phyloP scores from a whole-genome alignment of 164 flowering plant genomes.

The Nymphaea thermarum region DNA sequence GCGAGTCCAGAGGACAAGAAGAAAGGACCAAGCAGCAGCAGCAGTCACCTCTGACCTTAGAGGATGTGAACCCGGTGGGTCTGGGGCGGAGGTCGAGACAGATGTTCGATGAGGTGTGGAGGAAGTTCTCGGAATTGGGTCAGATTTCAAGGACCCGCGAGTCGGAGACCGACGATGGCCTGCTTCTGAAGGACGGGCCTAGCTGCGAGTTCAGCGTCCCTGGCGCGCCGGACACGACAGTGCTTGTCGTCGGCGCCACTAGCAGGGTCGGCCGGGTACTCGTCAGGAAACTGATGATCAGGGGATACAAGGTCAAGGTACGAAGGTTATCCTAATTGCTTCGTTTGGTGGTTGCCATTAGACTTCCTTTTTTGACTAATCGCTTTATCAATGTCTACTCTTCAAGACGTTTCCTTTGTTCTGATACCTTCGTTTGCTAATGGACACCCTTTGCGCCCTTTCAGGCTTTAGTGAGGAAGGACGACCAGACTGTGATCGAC shows the following conservation, averaged over 20 bases:
- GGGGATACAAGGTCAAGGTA: constrained; percentile 95
- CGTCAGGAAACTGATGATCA: constrained; percentile 81
- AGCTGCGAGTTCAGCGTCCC: constrained; percentile 94
- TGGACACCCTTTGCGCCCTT: not conserved
- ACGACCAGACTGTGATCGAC: constrained; percentile 50
- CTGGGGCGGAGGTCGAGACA: constrained; percentile 81
- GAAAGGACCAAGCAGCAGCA: not conserved
- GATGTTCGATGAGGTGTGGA: constrained; percentile 88
- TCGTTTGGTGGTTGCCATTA: no score
- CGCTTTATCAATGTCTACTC: no score
- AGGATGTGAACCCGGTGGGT: constrained; percentile 79
- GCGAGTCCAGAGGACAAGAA: not conserved
- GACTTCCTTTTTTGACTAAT: no score
- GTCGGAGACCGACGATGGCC: constrained; percentile 31
- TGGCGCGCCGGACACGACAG: constrained; percentile 84
- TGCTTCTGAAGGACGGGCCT: constrained; percentile 55
- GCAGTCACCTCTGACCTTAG: constrained; percentile 16
- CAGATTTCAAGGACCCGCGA: constrained; percentile 73
- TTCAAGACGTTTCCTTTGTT: no score
- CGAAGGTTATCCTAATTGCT: no score
- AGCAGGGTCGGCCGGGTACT: constrained; percentile 81
- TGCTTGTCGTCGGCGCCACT: constrained; percentile 90
- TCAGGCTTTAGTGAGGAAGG: constrained; percentile 83
- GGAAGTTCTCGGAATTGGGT: constrained; percentile 80
- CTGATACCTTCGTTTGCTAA: no score